Base-by-base conservation (phyloP, 83 land plant genomes). In the Larix sibirica region DNA sequence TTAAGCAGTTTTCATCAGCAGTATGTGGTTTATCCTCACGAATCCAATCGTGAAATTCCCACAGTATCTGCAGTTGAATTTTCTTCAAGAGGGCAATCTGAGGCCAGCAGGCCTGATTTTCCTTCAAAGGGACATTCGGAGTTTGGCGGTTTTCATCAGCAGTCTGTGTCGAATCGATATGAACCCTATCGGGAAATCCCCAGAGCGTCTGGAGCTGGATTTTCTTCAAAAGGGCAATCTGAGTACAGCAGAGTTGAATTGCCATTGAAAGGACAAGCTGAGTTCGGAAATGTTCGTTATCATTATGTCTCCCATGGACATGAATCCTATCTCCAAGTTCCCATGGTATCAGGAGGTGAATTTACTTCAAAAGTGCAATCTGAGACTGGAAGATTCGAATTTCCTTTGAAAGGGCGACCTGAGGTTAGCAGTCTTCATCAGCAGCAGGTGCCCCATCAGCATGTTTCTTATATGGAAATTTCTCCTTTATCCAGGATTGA, bases 391-490 rank as follows among this genome's bases (percentile, higher is more conserved):
- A 87, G 44, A 50, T 50, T 50, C 56, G 77, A 73, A n/a, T 40
- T 73, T 73, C 77, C 77, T 3, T 42, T 42, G 50, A 42, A 73
- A 73, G 77, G 54, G 44, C 81, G 4, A 16, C 54, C 84, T 59
- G 92, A 90, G 40, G 80, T 78, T 79, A 78, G 86, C 77, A 87
- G 44, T 38, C 83, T 67, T 63, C 81, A 82, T 70, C 68, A 64
- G 12, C 82, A 64, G 26, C 77, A 23, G 38, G 16, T 80, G 82
- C 56, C 50, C 3, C 71, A 81, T 1, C 81, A 83, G 6, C 83
- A 18, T 71, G 76, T 36, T 38, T 40, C 18, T 18, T 7, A 71
- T 17, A 44, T 38, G 54, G 24, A 40, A 4, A 42, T 42, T 2
- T 47, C 50, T 47, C 50, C 50, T 6, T 47, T 47, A 47, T 47